These are phyloP conservation scores for Mycena haematopus DNA, from an alignment of 768 basidiomycete species.

Conservation along the genomic window DNA sequence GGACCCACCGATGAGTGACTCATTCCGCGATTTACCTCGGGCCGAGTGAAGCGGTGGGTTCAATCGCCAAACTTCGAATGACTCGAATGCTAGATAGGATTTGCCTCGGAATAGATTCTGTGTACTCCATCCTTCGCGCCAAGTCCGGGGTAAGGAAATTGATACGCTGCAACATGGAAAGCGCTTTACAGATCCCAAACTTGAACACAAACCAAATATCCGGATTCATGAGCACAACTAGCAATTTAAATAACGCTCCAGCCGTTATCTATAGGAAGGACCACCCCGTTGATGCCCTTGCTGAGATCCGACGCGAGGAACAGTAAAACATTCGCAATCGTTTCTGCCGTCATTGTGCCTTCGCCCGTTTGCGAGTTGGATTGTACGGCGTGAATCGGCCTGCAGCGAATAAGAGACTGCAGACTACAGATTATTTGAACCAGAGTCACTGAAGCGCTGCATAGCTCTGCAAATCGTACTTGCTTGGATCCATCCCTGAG, in stretches of 20 bases:
- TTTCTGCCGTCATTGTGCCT: not conserved
- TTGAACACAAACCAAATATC: not conserved
- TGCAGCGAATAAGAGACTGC: not conserved
- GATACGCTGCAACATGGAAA: not conserved
- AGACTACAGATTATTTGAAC: not conserved
- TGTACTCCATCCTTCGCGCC: too few relatives aligned
- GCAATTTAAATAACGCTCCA: not conserved
- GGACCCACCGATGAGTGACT: not conserved
- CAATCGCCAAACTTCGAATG: conserved; percentile 11
- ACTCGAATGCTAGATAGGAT: too few relatives aligned
- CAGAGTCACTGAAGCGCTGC: not conserved
- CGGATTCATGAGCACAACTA: not conserved
- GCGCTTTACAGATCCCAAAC: too few relatives aligned
- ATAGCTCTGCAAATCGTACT: not conserved
- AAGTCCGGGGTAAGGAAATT: not conserved
- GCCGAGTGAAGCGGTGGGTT: not conserved
- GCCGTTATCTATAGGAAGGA: not conserved
- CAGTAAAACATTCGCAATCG: not conserved
- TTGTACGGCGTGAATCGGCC: not conserved
- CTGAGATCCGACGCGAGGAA: conserved; percentile 1
- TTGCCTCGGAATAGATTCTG: too few relatives aligned
- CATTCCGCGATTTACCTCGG: not conserved
- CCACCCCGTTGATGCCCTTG: not conserved
- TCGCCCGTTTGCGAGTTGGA: not conserved
- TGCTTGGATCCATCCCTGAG: not conserved